phyloP scores from a whole-genome alignment of 2,329 filamentous ascomycete species.

The Colletotrichum eremochloae region DNA sequence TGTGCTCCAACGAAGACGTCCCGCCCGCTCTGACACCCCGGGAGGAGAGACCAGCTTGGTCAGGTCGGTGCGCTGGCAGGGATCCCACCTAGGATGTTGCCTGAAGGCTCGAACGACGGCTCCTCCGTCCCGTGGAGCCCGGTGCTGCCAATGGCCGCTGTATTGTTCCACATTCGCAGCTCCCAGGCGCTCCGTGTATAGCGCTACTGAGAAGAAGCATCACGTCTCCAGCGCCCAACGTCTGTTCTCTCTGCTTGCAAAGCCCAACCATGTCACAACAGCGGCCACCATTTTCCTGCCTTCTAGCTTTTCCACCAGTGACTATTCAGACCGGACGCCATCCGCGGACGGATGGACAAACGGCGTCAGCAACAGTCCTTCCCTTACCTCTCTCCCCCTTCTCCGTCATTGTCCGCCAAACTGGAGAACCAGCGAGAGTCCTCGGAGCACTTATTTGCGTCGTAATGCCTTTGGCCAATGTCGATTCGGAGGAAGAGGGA shows the following conservation, averaged over 20 bases:
- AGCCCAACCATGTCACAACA: slow-evolving; percentile 21
- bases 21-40: slow-evolving; percentile 34
- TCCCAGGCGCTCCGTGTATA: slow-evolving; percentile 10
- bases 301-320: slow-evolving; percentile 17
- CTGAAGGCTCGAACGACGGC: slow-evolving; percentile 17
- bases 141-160: slow-evolving; percentile 13
- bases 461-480: slow-evolving; percentile 9
- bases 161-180: slow-evolving; percentile 8
- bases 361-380: slow-evolving; percentile 12
- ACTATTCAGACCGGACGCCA: slow-evolving; percentile 21
- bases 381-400: neutral
- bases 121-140: slow-evolving; percentile 17
- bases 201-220: slow-evolving; percentile 9
- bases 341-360: slow-evolving; percentile 10
- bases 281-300: slow-evolving; percentile 7
- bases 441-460: neutral
- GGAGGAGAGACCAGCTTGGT: slow-evolving; percentile 29
- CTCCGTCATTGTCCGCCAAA: neutral
- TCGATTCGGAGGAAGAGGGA: neutral
- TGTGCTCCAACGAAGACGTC: slow-evolving; percentile 31
- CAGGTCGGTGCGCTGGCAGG: slow-evolving; percentile 35
- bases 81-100: slow-evolving; percentile 27
- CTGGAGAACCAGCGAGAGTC: neutral
- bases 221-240: slow-evolving; percentile 17
- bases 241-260: slow-evolving; percentile 29